phyloP scores from a whole-genome alignment of 2,329 filamentous ascomycete species.

The Fusarium hostae region DNA sequence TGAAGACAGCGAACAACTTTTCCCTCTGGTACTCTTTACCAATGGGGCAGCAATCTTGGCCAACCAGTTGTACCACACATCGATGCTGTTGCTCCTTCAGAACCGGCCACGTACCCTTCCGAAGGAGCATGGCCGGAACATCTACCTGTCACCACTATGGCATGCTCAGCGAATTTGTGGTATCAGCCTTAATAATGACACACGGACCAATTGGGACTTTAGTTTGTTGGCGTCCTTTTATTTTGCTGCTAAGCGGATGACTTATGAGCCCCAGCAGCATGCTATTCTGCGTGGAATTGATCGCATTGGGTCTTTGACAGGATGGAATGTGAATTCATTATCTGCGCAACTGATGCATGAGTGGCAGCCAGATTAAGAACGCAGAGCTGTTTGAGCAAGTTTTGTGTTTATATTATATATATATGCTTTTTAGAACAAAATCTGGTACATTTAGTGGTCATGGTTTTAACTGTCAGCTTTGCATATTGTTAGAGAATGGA shows the following conservation, averaged over 20 bases:
- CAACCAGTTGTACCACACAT: conserved; percentile 68
- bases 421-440: no score
- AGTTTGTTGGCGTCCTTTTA: conserved; percentile 59
- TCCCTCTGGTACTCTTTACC: conserved; percentile 53
- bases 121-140: conserved; percentile 46
- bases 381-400: not conserved
- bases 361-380: conserved; percentile 43
- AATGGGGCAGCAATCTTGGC: conserved; percentile 57
- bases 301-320: conserved; percentile 53
- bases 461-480: not conserved
- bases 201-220: conserved; percentile 59
- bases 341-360: conserved; percentile 42
- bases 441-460: not conserved
- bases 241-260: conserved; percentile 58
- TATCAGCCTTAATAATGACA: conserved; percentile 60
- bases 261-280: conserved; percentile 59
- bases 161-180: conserved; percentile 61
- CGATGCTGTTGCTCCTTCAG: conserved; percentile 63
- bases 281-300: conserved; percentile 54
- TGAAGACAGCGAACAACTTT: conserved; percentile 46
- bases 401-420: not conserved
- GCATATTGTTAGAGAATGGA: not conserved
- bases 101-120: conserved; percentile 59
- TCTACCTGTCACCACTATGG: conserved; percentile 57
- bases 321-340: conserved; percentile 51